phyloP scores from a whole-genome alignment of 768 basidiomycete species.

The Kwoniella europaea region DNA sequence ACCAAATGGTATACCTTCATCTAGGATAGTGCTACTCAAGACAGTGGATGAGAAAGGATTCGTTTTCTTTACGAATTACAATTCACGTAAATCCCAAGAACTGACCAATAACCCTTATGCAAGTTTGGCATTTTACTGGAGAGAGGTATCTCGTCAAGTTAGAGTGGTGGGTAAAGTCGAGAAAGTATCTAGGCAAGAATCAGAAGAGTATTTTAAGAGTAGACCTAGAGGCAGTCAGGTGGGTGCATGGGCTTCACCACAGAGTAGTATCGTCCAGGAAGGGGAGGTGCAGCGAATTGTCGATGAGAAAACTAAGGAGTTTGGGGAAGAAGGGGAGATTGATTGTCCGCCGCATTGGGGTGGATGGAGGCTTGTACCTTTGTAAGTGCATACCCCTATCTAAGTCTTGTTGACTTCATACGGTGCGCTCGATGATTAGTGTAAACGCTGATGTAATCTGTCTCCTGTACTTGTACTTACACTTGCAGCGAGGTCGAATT shows the following conservation, averaged over 20 bases:
- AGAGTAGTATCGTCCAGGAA: conserved; percentile 78
- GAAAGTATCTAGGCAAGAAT: conserved; percentile 73
- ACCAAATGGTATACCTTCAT: conserved; percentile 73
- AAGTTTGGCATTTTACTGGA: conserved; percentile 88
- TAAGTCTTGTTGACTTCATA: not conserved
- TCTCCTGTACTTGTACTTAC: not conserved
- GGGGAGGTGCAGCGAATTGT: conserved; percentile 70
- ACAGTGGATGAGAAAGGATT: conserved; percentile 82
- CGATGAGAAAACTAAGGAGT: conserved; percentile 66
- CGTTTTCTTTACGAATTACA: conserved; percentile 96
- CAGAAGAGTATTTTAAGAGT: conserved; percentile 77
- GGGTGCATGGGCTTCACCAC: conserved; percentile 92
- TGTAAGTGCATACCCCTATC: conserved; percentile 62
- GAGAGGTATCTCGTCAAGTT: conserved; percentile 77
- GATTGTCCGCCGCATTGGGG: conserved; percentile 93
- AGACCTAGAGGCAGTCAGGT: conserved; percentile 82
- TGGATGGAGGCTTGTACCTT: conserved; percentile 91
- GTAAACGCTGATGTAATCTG: not conserved
- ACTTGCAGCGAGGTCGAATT: conserved; percentile 84
- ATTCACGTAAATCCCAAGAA: conserved; percentile 87
- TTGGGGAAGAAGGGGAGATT: conserved; percentile 64
- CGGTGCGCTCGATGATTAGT: not conserved
- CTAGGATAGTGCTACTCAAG: conserved; percentile 88
- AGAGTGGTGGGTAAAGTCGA: conserved; percentile 85
- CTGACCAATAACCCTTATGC: conserved; percentile 76